Evolutionary conservation across 2,329 filamentous ascomycete genomes (phyloP), one percentile per base, ranked within the genome.

Genomic region (Cadophora sp.): DNA sequence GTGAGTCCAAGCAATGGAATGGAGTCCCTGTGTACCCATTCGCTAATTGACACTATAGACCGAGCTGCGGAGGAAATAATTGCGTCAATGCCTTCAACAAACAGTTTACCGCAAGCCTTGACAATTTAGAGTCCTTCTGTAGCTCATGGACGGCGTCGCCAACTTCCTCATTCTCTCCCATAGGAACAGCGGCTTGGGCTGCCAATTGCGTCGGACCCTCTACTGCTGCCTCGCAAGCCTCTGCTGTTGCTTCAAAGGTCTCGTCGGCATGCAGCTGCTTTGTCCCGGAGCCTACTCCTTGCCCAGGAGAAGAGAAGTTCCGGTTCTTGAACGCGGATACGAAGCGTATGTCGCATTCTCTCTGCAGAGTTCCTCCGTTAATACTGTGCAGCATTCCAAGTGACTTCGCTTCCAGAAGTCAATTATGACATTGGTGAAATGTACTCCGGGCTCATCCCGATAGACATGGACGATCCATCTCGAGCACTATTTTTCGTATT

Each of bases 401-500:
- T 74, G 2, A 58, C 63, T 40, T 65, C 67, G 6, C 64, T 75
- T 14, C 74, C 74, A 1, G 73, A 74, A 29, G 64, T 76, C 9
- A 62, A 68, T 0, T 75, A 70, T 31, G 70, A 75, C 61, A 63
- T 76, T 48, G 73, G 74, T 2, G 74, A 75, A 29, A 71, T 71
- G 66, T 76, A 76, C 51, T 59, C 74, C 1, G 74, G 74, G 5
- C 77, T 86, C 4, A 77, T 89, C 7, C 86, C 87, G 9, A 87
- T 89, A 70, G 77, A 72, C 68, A 70, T 79, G 26, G 82, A 85
- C 62, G 80, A 83, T 50, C 79, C 80, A 0, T 77, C 79, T 1
- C 46, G 71, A 56, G 75, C 82, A 68, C 76, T 85, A 4, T 86
- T 81, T 75, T 85, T 85, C 72, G 85, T 84, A 80, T 86, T 84